Evolutionary conservation across 2,329 filamentous ascomycete species (phyloP).

Genomic region (Pseudogymnoascus pannorum): DNA sequence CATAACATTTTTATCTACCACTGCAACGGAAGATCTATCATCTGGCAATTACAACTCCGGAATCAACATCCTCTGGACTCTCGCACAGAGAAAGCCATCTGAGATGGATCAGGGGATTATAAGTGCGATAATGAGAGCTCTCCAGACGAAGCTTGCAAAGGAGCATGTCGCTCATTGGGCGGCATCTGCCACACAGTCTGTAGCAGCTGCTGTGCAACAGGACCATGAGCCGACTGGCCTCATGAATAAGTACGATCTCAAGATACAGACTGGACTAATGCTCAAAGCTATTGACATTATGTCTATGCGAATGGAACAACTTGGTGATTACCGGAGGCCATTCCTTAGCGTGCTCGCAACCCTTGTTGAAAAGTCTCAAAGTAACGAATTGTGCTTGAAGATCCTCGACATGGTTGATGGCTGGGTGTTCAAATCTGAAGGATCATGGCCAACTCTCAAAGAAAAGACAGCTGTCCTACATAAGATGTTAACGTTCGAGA

Average conservation of each 20-base stretch:
- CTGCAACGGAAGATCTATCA: constrained; percentile 81
- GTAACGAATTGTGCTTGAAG: constrained; percentile 80
- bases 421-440: constrained; percentile 94
- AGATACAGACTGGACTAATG: constrained; percentile 84
- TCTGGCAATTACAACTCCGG: constrained; percentile 76
- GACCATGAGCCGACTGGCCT: constrained; percentile 48
- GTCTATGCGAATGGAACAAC: constrained; percentile 81
- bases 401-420: constrained; percentile 88
- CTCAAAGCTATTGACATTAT: constrained; percentile 93
- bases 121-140: constrained; percentile 78
- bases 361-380: constrained; percentile 89
- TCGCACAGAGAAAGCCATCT: constrained; percentile 75
- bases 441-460: constrained; percentile 94
- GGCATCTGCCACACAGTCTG: constrained; percentile 44
- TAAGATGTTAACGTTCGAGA: constrained; percentile 96
- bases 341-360: constrained; percentile 94
- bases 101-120: constrained; percentile 82
- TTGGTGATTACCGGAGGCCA: constrained; percentile 83
- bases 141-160: constrained; percentile 85
- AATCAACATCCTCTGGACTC: constrained; percentile 87
- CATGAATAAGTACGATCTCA: constrained; percentile 68
- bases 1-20: constrained; percentile 72
- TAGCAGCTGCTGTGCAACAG: constrained; percentile 29
- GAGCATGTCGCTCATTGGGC: constrained; percentile 81
- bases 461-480: constrained; percentile 98